A percentile compares a stretch with the other conserved stretches of the same genome.
phyloP scores from a whole-genome alignment of 805 yeast genomes.

The Hanseniaspora taiwanica region DNA sequence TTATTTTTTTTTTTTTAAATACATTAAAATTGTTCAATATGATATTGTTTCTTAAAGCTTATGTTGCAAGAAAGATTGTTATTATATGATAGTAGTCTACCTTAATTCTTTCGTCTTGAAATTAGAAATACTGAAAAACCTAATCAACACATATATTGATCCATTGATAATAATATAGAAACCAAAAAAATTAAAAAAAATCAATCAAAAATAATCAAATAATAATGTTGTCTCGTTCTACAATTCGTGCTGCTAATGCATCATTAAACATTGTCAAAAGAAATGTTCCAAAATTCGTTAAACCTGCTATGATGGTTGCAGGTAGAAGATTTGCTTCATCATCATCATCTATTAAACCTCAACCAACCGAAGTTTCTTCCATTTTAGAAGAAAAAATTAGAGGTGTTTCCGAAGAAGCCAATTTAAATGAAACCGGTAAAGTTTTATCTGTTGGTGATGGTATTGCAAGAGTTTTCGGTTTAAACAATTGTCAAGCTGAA shows the following conservation, averaged over 20 bases:
- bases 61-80: too few species aligned
- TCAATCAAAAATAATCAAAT: constrained; percentile 1
- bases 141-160: too few species aligned
- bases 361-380: constrained; percentile 98
- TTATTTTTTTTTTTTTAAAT: too few species aligned
- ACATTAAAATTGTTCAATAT: too few species aligned
- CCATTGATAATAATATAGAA: not conserved
- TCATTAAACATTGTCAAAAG: constrained; percentile 32
- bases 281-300: constrained; percentile 35
- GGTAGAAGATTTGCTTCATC: constrained; percentile 81
- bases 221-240: constrained; percentile 76
- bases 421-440: constrained; percentile 98
- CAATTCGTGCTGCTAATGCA: constrained; percentile 67
- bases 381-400: constrained; percentile 98
- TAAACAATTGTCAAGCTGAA: constrained; percentile 99
- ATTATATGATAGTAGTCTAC: too few species aligned
- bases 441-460: constrained; percentile 99
- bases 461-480: constrained; percentile 99
- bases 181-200: not conserved
- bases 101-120: too few species aligned
- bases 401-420: constrained; percentile 95
- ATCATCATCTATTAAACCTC: constrained; percentile 88
- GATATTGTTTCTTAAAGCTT: too few species aligned
- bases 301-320: constrained; percentile 52
- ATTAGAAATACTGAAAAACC: too few species aligned